These are phyloP conservation scores for Podaxis pistillaris DNA, from an alignment of 768 basidiomycete genomes.

Conservation along the genomic window DNA sequence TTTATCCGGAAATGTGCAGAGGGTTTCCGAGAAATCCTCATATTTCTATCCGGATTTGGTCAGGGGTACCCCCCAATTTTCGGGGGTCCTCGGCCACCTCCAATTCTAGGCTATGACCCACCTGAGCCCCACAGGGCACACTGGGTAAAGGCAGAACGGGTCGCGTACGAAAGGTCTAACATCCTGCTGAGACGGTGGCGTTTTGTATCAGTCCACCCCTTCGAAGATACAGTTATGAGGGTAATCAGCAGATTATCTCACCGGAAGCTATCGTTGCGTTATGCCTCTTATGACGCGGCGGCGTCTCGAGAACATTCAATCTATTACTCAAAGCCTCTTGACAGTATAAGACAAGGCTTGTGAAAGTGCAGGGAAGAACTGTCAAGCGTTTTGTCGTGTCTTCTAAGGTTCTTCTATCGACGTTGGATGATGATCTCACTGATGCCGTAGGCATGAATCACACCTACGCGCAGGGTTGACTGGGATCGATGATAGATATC, in stretches of 20 bases:
- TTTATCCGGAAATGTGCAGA: no score
- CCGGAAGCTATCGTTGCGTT: neutral
- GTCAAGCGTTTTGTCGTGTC: neutral
- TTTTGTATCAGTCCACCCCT: no score
- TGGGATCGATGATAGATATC: neutral
- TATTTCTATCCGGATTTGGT: no score
- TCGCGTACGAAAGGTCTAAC: neutral
- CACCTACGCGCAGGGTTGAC: neutral
- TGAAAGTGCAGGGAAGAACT: neutral
- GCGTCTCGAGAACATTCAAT: neutral
- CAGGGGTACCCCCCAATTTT: no score
- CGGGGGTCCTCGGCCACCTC: neutral
- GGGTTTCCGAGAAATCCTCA: no score
- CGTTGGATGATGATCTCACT: neutral
- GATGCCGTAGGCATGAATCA: neutral
- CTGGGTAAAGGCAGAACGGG: neutral
- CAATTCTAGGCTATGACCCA: no score
- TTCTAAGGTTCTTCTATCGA: neutral
- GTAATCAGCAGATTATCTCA: neutral
- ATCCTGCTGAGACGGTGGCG: no score
- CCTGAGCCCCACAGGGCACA: neutral
- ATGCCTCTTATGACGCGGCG: neutral
- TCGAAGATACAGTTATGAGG: neutral
- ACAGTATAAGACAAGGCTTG: neutral
- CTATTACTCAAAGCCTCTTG: neutral